A percentile compares a stretch with the other conserved stretches of the same genome.
Conservation (phyloP, 495 filamentous ascomycete genomes). For the Oleoguttula mirabilis region DNA sequence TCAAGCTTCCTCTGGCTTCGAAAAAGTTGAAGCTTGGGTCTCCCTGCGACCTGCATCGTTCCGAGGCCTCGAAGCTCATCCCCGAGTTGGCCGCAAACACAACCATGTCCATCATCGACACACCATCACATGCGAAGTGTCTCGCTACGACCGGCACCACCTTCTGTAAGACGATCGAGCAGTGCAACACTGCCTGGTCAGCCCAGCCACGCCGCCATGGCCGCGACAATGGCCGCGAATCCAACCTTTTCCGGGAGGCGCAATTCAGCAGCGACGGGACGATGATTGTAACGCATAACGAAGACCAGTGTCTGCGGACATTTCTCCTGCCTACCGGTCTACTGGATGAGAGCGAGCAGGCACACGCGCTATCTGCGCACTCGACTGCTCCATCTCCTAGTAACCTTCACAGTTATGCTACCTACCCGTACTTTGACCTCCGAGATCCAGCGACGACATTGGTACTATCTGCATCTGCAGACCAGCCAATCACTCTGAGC, state of each 20-base stretch:
- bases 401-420: constrained; percentile 55
- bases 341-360: constrained; percentile 39
- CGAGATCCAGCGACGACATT: constrained; percentile 53
- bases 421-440: constrained; percentile 63
- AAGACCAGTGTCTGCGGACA: constrained; percentile 53
- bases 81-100: too few relatives aligned
- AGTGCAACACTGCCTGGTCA: too few relatives aligned
- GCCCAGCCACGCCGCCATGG: too few relatives aligned
- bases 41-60: too few relatives aligned
- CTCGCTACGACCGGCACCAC: too few relatives aligned
- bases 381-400: constrained; percentile 48
- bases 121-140: too few relatives aligned
- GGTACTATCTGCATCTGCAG: constrained; percentile 51
- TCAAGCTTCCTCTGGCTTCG: too few relatives aligned
- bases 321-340: constrained; percentile 67
- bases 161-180: too few relatives aligned
- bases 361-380: constrained; percentile 45
- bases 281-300: constrained; percentile 60
- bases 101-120: too few relatives aligned
- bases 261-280: constrained; percentile 57
- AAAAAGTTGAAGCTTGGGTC: too few relatives aligned
- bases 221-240: too few relatives aligned
- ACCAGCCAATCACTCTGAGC: constrained; percentile 67
- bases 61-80: too few relatives aligned
- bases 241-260: constrained; percentile 13